Base-by-base conservation (phyloP, 768 basidiomycete species). In the Mycena haematopus region DNA sequence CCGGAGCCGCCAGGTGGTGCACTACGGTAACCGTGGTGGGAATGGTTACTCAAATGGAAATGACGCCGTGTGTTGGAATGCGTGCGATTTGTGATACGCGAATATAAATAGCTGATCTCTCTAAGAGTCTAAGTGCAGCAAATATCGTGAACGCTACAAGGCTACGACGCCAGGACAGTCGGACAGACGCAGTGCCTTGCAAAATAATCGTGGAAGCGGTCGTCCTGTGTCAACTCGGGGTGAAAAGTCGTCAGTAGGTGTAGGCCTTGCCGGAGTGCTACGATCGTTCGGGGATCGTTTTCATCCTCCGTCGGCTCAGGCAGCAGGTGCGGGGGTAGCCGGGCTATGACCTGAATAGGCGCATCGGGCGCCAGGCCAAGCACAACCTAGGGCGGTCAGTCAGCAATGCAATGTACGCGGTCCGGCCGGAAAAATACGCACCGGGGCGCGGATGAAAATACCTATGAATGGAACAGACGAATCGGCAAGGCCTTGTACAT, bases 381-480 rank as follows among this genome's bases (percentile, higher is more conserved):
- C 3, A 94, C 80, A 38, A 93, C 90, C 92, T 93, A 9, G 69
- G 0, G 17, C 17, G 19, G 36, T 6, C 35, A 51, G 47, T 61
- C 51, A 62, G 21, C 42, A 52, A 50, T 53, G 35, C 24, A 55
- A 5, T 21, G 33, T 3, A 38, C 42, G n/a, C 33, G 45, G 29
- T 11, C 29, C 25, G 46, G 15, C 53, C 38, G 36, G 62, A 55
- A 52, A 22, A 35, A 78, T 31, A 9, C 87, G 45, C 71, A 90
- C 92, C 0, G 96, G 96, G 50, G 96, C 96, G 45, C 96, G 92
- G 68, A 99, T 99, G 77, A 99, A 99, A 47, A 97, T 83, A 0
- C 92, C 93, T 21, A 82, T 85, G 72, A 94, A 96, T 0, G 91
- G 84, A 17, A 72, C 69, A 2, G 84, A 76, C 1, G 90, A 73